Base-by-base conservation (phyloP, 1,284 basidiomycete species). In the Naganishia cerealis region DNA sequence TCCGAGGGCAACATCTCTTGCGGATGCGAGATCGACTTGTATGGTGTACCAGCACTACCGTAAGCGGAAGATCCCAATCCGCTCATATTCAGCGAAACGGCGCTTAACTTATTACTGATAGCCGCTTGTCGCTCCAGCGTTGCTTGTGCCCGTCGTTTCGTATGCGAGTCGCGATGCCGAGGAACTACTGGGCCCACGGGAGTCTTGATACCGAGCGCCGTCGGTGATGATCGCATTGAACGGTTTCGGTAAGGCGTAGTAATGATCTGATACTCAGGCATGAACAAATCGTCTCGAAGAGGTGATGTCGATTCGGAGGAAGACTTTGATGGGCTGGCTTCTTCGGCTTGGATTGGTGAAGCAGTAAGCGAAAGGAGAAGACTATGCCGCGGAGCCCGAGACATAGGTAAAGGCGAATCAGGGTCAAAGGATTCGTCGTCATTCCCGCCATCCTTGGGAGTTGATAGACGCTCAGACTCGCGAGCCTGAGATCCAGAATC, bases 131-230 rank as follows among this genome's bases (percentile, higher is more conserved):
- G 48, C 70, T 69, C 52, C 70, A 70, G 21, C 67, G 70, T 21
- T 67, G 69, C 69, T 69, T 73, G 71, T 66, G 71, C 71, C 67
- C 72, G 61, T 67, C 72, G 63, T 70, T 70, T 63, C 67, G 70
- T 54, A 70, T 70, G 46, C 66, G 68, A 15, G 63, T 69, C 50
- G 5, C 61, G 61, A 40, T 42, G 61, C 1, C 61, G 61, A 16
- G 61, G 40, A 1, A 33, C n/a, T 42, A 50, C 24, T 40, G 40
- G 21, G 1, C 61, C 43, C 1, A 26, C 39, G 6, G 66, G 57
- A 21, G 56, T 57, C 38, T 67, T 48, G 48, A 54, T 24, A 2
- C 29, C 38, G 15, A 48, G 36, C 10, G 40, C 26, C 5, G 52
- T 8, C n/a, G 66, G 12, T 42, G 36, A 38, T 1, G 57, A 40